Conservation (phyloP, 108 stramenopile genomes). For the Hondaea fermentalgiana region DNA sequence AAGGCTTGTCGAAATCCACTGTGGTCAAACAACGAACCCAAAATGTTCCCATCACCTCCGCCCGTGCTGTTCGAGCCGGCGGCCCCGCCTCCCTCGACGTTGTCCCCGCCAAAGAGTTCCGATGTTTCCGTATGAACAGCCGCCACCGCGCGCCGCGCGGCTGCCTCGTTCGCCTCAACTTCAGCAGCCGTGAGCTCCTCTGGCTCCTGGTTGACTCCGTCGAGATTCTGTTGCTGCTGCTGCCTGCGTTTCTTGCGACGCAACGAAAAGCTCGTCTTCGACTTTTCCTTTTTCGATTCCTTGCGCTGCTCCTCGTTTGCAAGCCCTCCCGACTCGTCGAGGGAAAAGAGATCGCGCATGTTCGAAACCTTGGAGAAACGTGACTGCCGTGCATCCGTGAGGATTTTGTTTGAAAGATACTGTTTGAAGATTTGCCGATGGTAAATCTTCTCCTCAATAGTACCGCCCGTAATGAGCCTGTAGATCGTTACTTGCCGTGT, state of each 20-base stretch:
- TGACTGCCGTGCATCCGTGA: slow-evolving; percentile 77
- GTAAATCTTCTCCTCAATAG: slow-evolving; percentile 92
- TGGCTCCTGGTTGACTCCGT: not conserved
- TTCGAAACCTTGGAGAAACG: slow-evolving; percentile 78
- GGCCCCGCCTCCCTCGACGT: not conserved
- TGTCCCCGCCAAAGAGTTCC: not conserved
- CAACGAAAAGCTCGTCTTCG: not conserved
- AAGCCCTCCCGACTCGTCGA: slow-evolving; percentile 58
- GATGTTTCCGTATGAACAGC: not conserved
- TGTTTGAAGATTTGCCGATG: slow-evolving; percentile 98
- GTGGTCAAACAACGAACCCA: not conserved
- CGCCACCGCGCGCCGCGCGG: not conserved
- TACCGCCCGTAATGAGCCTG: slow-evolving; percentile 67
- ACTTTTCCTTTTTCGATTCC: not conserved
- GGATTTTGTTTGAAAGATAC: slow-evolving; percentile 73
- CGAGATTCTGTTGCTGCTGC: not conserved
- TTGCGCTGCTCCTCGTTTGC: slow-evolving; percentile 48
- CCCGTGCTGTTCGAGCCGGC: not conserved
- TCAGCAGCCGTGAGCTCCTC: not conserved
- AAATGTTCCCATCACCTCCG: not conserved
- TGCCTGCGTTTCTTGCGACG: not conserved
- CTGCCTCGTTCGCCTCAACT: not conserved
- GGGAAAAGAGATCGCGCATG: slow-evolving; percentile 75
- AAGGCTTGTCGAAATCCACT: not conserved
- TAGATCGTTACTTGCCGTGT: slow-evolving; percentile 62